Evolutionary conservation across 2,329 filamentous ascomycete genomes (phyloP).

Genomic region (Plenodomus lindquistii): DNA sequence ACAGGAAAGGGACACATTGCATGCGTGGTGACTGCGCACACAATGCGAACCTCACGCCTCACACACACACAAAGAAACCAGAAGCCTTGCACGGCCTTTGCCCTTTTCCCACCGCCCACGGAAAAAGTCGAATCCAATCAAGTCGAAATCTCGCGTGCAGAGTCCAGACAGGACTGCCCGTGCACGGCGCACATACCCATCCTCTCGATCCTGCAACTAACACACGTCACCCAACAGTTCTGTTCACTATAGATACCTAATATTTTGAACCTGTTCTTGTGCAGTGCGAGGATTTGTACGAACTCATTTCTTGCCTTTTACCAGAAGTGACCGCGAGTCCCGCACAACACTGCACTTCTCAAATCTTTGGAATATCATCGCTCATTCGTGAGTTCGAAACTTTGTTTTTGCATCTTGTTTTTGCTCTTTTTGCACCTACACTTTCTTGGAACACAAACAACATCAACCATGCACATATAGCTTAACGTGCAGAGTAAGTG

Average conservation of each 20-base stretch:
- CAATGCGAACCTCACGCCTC: too few species aligned
- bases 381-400: slow-evolving; percentile 49
- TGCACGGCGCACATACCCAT: too few species aligned
- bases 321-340: slow-evolving; percentile 75
- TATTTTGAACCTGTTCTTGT: slow-evolving; percentile 29
- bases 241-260: slow-evolving; percentile 16
- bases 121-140: too few species aligned
- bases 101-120: too few species aligned
- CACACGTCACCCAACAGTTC: neutral
- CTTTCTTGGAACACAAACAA: neutral
- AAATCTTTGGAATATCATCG: slow-evolving; percentile 59
- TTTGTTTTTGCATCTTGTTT: slow-evolving; percentile 36
- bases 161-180: too few species aligned
- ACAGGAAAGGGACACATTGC: too few species aligned
- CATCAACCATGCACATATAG: neutral
- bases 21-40: too few species aligned
- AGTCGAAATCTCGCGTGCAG: too few species aligned
- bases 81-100: too few species aligned
- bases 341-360: slow-evolving; percentile 61
- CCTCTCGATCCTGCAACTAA: neutral
- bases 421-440: slow-evolving; percentile 7
- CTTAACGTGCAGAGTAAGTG: neutral
- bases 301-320: slow-evolving; percentile 81
- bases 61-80: too few species aligned
- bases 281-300: slow-evolving; percentile 72